Conservation (phyloP, 345 rosid species). For the Eucalyptus marginata region DNA sequence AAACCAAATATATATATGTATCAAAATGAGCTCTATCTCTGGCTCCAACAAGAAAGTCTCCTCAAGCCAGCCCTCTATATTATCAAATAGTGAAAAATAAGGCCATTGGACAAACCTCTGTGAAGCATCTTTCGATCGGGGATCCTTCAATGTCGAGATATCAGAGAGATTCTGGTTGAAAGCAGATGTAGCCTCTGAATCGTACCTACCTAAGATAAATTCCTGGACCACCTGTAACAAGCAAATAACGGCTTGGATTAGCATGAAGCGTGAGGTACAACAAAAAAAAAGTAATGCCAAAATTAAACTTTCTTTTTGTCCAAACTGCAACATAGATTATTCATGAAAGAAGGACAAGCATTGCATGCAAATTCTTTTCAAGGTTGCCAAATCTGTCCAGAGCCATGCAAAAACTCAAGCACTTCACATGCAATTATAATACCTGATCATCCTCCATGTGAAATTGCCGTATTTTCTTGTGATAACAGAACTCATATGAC, state of each 20-base stretch:
- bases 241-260: background rate
- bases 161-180: constrained; percentile 70
- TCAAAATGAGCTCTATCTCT: background rate
- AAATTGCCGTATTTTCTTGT: constrained; percentile 39
- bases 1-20: background rate
- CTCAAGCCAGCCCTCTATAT: background rate
- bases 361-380: background rate
- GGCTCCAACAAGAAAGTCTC: background rate
- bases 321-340: background rate
- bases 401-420: background rate
- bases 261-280: background rate
- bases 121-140: constrained; percentile 71
- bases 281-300: background rate
- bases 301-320: background rate
- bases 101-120: constrained; percentile 39
- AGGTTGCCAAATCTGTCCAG: background rate
- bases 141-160: constrained; percentile 63
- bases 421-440: background rate
- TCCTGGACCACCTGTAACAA: constrained; percentile 64
- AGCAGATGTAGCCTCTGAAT: constrained; percentile 67
- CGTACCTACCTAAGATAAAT: constrained; percentile 67
- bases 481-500: constrained; percentile 90
- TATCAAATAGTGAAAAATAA: background rate
- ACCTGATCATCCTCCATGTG: constrained; percentile 74
- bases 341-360: background rate